Evolutionary conservation across 345 rosid genomes (phyloP).

Genomic region (Crucihimalaya himalaica): DNA sequence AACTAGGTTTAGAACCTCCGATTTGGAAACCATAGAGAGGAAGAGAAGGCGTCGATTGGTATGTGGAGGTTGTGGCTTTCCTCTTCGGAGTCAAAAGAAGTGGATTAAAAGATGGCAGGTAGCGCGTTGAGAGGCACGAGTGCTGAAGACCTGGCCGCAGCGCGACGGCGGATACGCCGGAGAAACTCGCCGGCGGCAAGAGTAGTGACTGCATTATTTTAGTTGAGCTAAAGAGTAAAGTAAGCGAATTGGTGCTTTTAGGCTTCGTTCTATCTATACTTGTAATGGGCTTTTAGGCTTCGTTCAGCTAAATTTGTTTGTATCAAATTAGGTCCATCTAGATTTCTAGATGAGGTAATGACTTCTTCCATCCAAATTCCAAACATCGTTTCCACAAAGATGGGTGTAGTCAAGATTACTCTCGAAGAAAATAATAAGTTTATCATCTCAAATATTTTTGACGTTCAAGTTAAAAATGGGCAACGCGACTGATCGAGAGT

Average conservation of each 20-base stretch:
- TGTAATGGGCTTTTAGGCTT: slow-evolving; percentile 37
- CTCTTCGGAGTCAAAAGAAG: slow-evolving; percentile 24
- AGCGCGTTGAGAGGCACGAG: slow-evolving; percentile 22
- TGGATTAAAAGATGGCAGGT: slow-evolving; percentile 20
- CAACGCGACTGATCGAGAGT: no score
- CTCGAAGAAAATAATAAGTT: no score
- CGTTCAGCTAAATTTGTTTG: no score
- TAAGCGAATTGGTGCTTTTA: neutral
- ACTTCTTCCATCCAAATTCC: no score
- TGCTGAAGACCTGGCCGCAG: slow-evolving; percentile 20
- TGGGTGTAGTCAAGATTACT: no score
- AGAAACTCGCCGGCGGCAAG: slow-evolving; percentile 47
- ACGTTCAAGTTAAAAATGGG: no score
- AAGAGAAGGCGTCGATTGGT: neutral
- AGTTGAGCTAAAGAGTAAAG: slow-evolving; percentile 12
- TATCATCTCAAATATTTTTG: no score
- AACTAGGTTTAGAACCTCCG: slow-evolving; percentile 38
- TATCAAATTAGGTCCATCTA: no score
- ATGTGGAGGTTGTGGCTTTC: slow-evolving; percentile 25
- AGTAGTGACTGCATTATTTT: slow-evolving; percentile 66
- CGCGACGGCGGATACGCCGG: slow-evolving; percentile 43
- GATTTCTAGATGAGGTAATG: no score
- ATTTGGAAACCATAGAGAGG: slow-evolving; percentile 34
- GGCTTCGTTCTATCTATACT: neutral
- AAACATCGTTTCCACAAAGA: no score